Evolutionary conservation across 148 eudicot genomes (phyloP), one percentile per base, ranked within the genome.

Genomic region (Drosera capensis): DNA sequence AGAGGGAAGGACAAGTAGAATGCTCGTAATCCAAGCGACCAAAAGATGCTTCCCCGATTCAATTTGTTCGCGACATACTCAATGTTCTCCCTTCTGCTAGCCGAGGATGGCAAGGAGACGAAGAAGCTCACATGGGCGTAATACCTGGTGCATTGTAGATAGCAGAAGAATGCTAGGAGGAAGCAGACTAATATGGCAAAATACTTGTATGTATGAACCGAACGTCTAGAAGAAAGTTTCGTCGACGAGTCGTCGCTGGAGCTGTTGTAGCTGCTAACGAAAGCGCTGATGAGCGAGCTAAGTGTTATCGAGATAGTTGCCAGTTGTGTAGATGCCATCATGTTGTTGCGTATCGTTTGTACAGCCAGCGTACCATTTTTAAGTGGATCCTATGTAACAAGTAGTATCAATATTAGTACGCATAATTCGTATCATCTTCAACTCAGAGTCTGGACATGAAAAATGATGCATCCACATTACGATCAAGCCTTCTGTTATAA

Each of bases 281-380:
- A 16, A 4, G 55, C 62, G 6, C 40, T 49, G 31, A 58, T 49
- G 18, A 49, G 29, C 1, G 62, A 58, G 34, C 62, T 58, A 0
- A 56, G 52, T 9, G 60, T 46, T 40, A 58, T 49, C 15, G 62
- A 11, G 22, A 58, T 58, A 11, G 62, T 40, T 25, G 55, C 48
- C 19, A 46, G 37, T 35, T 23, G 42, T 35, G 60, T 56, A 9
- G 55, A 28, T 49, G 55, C 55, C 62, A 70, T 65, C 34, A 70
- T 41, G 57, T 60, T 52, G 54, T 70, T 70, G 25, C 75, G 70
- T n/a, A 70, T 25, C 8, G 75, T 48, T 60, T 70, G 71, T 35
- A 70, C 71, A 3, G 62, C 68, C 57, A 86, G 49, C 8, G 73
- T 73, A 2, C 93, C 92, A 45, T 86, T 75, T 66, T 86, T 86